Conservation (phyloP, 306 rosid genomes). For the Vigna radiata region DNA sequence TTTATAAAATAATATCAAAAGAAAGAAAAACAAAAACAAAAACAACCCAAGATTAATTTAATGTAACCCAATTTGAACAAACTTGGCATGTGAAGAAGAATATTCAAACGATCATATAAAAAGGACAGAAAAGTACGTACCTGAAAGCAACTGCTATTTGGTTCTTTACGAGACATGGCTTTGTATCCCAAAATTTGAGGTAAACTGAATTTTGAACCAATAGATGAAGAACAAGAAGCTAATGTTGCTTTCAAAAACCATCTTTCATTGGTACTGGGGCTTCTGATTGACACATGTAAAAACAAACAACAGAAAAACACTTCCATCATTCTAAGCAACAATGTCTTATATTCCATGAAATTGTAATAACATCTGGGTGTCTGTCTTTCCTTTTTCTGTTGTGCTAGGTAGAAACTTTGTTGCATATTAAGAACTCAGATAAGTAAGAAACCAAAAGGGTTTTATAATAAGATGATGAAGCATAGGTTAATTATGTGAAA, state of each 20-base stretch:
- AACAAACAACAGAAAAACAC: not conserved
- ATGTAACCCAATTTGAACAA: not conserved
- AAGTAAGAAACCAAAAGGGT: not conserved
- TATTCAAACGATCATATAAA: constrained; percentile 37
- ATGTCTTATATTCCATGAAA: constrained; percentile 4
- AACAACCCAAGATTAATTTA: not conserved
- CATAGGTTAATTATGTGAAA: not conserved
- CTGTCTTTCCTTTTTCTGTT: not conserved
- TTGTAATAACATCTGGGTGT: not conserved
- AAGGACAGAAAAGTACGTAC: constrained; percentile 33
- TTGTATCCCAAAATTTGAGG: not conserved
- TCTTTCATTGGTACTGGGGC: not conserved
- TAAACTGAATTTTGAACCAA: not conserved
- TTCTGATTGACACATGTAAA: not conserved
- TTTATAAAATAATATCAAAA: no score
- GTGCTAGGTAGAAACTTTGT: not conserved
- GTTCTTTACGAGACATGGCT: not conserved
- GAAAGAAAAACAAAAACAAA: not conserved
- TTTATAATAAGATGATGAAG: not conserved
- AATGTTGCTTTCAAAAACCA: constrained; percentile 25
- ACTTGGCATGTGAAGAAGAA: constrained; percentile 43
- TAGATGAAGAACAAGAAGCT: constrained; percentile 30
- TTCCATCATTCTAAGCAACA: not conserved
- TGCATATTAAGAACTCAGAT: not conserved
- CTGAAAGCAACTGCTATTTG: constrained; percentile 36